Evolutionary conservation across 2,329 filamentous ascomycete species (phyloP), one percentile per base, ranked within the genome.

Genomic region (Dactylellina haptotyla): DNA sequence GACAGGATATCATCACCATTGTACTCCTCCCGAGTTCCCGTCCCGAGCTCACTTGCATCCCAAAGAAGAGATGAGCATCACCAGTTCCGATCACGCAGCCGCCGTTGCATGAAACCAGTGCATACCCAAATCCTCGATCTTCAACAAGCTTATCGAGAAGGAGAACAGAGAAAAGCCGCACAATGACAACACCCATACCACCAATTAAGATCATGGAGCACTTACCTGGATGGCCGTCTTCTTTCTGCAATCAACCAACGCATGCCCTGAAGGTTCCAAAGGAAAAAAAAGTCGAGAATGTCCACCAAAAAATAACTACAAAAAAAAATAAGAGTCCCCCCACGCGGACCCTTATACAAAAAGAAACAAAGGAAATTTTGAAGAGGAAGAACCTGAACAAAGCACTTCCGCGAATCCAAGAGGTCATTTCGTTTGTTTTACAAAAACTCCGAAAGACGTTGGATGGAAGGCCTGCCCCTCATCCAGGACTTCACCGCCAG

Each of bases 401-500:
- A 54, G 53, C 45, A 48, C 48, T 64, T 56, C 59, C 53, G 18
- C 12, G 18, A 37, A 26, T 20, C 23, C 16, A 28, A 26, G 26
- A 9, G 14, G 28, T 25, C 39, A 45, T 34, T 32, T 48, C 37
- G 37, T 16, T 12, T n/a, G 37, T n/a, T 12, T 41, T 41, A 41
- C 6, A 34, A 34, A 34, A 14, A 34, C 14, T 34, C 32, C 32
- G 6, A 32, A 37, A 28, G 56, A 62, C 39, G 57, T 28, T 72
- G 67, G 59, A 53, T 39, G 53, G 67, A 72, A 72, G 51, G 46
- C 62, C 67, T 72, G 37, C 67, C 59, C 59, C 67, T 72, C 67
- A 72, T 72, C 30, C 39, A 72, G 26, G 59, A 59, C 53, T 72
- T 72, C 58, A 72, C 57, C 67, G 59, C 53, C 46, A 12, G 10